Evolutionary conservation across 805 yeast genomes (phyloP).

Genomic region (Lipomyces orientalis): DNA sequence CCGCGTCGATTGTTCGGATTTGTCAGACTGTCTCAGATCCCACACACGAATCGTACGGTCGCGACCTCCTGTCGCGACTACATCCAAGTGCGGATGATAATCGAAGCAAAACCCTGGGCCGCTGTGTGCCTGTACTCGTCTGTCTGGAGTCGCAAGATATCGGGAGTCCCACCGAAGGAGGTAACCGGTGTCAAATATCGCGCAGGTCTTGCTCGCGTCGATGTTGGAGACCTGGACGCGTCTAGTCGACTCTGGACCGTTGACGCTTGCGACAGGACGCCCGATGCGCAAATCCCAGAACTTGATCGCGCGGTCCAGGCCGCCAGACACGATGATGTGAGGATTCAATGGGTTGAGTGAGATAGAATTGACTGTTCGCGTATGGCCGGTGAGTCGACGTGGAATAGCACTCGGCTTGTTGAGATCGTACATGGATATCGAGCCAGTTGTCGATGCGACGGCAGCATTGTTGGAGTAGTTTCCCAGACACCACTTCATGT

Average conservation of each 20-base stretch:
- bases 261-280: conserved; percentile 58
- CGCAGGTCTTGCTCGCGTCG: conserved; percentile 63
- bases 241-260: conserved; percentile 74
- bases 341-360: conserved; percentile 71
- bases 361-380: conserved; percentile 59
- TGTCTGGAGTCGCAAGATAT: conserved; percentile 62
- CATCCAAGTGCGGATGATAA: conserved; percentile 85
- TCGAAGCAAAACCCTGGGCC: conserved; percentile 89
- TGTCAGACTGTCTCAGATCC: conserved; percentile 56
- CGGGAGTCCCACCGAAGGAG: conserved; percentile 89
- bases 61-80: conserved; percentile 88
- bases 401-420: conserved; percentile 32
- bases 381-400: conserved; percentile 45
- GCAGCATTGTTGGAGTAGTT: conserved; percentile 32
- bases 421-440: conserved; percentile 43
- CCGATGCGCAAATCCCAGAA: conserved; percentile 82
- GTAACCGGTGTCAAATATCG: conserved; percentile 88
- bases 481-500: conserved; percentile 45
- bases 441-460: conserved; percentile 41
- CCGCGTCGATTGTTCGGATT: conserved; percentile 6
- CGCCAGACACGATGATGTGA: conserved; percentile 70
- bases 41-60: conserved; percentile 83
- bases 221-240: conserved; percentile 62
- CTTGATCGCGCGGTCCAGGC: conserved; percentile 74
- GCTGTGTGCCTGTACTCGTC: conserved; percentile 82